Conservation (phyloP, 768 basidiomycete species). For the Pholiota conissans region DNA sequence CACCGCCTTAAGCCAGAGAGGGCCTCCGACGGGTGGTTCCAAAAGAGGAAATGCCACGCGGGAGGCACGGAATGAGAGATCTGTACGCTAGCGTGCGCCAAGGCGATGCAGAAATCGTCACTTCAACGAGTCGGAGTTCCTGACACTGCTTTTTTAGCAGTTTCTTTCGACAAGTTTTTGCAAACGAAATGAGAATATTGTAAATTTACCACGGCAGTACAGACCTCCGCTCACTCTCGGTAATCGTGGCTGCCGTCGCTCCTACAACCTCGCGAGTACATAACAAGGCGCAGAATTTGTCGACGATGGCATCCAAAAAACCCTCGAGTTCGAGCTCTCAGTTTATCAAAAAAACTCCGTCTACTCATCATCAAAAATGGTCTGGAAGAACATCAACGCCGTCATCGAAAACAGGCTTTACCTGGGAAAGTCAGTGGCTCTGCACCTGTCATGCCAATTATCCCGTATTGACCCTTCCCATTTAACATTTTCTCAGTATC, state of each 20-base stretch:
- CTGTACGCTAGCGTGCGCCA: conserved; percentile 18
- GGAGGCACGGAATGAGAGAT: conserved; percentile 13
- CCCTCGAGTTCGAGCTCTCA: conserved; percentile 10
- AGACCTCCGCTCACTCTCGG: conserved; percentile 3
- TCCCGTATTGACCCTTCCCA: conserved; percentile 20
- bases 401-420: conserved; percentile 66
- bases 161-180: conserved; percentile 16
- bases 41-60: conserved; percentile 25
- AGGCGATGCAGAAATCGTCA: conserved; percentile 1
- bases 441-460: conserved; percentile 15
- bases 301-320: conserved; percentile 13
- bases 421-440: conserved; percentile 68
- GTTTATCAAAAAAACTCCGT: conserved; percentile 8
- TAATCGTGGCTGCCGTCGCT: not conserved
- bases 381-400: conserved; percentile 68
- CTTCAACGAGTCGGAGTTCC: conserved; percentile 22
- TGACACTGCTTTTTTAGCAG: conserved; percentile 31
- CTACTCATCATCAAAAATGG: conserved; percentile 35
- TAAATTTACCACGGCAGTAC: conserved; percentile 5
- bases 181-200: not conserved
- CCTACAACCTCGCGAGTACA: conserved; percentile 15
- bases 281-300: conserved; percentile 15
- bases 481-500: conserved; percentile 42
- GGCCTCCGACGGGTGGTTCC: conserved; percentile 23
- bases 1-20: conserved; percentile 30